Evolutionary conservation across 441 rosid species (phyloP).

Genomic region (Arabidopsis lyrata): DNA sequence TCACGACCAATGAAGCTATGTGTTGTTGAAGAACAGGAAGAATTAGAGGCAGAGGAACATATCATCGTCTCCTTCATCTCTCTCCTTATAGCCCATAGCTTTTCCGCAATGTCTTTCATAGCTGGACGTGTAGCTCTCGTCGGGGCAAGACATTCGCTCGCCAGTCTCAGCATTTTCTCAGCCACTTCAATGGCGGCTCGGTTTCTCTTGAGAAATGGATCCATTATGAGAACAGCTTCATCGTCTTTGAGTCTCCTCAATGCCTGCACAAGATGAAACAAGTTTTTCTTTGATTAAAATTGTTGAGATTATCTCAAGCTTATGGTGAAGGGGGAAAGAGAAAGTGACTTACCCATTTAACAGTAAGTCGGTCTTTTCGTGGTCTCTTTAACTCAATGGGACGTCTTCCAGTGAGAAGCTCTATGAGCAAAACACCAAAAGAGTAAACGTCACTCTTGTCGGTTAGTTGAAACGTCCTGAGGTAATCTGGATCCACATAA

Average conservation of each 20-base stretch:
- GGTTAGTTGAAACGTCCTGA: constrained; percentile 46
- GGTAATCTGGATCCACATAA: constrained; percentile 50
- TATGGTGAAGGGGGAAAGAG: neutral
- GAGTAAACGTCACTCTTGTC: constrained; percentile 51
- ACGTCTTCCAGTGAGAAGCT: constrained; percentile 46
- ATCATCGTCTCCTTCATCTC: constrained; percentile 53
- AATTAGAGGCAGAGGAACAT: constrained; percentile 49
- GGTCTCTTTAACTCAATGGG: constrained; percentile 48
- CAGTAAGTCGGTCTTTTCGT: constrained; percentile 38
- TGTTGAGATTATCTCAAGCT: neutral
- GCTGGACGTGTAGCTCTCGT: constrained; percentile 69
- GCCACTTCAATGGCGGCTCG: constrained; percentile 64
- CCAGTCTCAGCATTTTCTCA: constrained; percentile 72
- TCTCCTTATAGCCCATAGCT: constrained; percentile 75
- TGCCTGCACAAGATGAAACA: constrained; percentile 57
- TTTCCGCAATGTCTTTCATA: constrained; percentile 79
- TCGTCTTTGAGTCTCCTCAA: constrained; percentile 65
- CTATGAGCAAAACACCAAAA: constrained; percentile 49
- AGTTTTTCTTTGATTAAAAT: neutral
- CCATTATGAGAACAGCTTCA: constrained; percentile 76
- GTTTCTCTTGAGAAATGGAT: constrained; percentile 68
- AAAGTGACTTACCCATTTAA: constrained; percentile 44
- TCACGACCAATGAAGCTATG: constrained; percentile 39
- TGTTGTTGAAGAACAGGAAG: constrained; percentile 44
- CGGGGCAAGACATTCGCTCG: constrained; percentile 62